Evolutionary conservation across 2,329 filamentous ascomycete species (phyloP), one percentile per base, ranked within the genome.

Genomic region (Grosmannia huntii): DNA sequence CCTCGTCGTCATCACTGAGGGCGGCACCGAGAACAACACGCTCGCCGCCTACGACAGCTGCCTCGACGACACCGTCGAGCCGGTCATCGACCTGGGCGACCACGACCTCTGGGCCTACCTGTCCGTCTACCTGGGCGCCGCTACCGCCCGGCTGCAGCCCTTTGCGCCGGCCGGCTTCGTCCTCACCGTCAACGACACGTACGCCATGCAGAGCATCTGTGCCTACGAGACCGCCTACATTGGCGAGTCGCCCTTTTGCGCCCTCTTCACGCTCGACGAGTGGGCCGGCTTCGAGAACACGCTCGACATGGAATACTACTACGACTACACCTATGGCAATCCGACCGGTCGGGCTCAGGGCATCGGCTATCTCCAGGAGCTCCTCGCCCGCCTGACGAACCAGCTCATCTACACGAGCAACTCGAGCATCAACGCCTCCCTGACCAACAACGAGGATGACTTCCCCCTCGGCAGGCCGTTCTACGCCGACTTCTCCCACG

Each of bases 261-360:
- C 65, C 23, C 71, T 81, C 28, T 81, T 82, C 67, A 81, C 78
- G 0, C 69, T 72, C 51, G 72, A 77, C 54, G 79, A 82, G 64
- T 82, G 78, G 79, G 67, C 70, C 23, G 76, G 75, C 21, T 82
- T 78, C 63, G 78, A 79, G 59, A 75, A 76, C 60, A 75, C 73
- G 3, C 66, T 80, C 11, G 79, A 82, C 61, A 72, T 79, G 41
- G 73, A 76, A 57, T 82, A 76, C 69, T 73, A 71, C 66, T 74
- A 71, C 60, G 73, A 76, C 62, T 76, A 73, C 59, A 68, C 66
- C 12, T 76, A 66, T 60, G 76, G 76, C 33, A 75, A 75, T 14
- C 76, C 77, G 1, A 77, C 72, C 0, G 77, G 75, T 28, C 74
- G 77, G 23, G 75, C 76, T 5, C 76, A 79, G 62, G 77, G 77